Base-by-base conservation (phyloP, 169 alveolate genomes). In the Miamiensis avidus region DNA sequence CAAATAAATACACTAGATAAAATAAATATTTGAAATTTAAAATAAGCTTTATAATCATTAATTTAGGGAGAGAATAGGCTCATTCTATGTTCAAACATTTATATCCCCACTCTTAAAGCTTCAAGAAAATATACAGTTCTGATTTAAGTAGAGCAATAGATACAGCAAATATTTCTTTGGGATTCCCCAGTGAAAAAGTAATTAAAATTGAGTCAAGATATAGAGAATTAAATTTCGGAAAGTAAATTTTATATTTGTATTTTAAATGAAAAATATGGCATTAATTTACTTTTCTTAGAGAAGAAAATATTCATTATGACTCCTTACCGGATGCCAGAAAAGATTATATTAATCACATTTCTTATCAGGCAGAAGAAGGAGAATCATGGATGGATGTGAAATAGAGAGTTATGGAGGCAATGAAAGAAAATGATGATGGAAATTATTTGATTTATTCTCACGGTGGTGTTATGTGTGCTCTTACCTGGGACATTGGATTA, bases 191-290 rank as follows among this genome's bases (percentile, higher is more conserved):
- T 78, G 89, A 89, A 34, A 74, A 34, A 15, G 74, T 33, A 20
- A 79, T 88, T 31, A 74, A 74, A 34, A 29, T 74, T 33, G 85
- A 75, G 26, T 73, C 86, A 32, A 27, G 34, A 28, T 49, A 89
- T 31, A 89, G 97, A 88, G 97, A 94, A 82, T 31, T 90, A 31
- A 79, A 90, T 77, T 94, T 92, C 87, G 97, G 97, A n/a, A 83
- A 89, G 31, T 86, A 88, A 33, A 49, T 49, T 49, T 49, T 49
- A 49, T 49, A 49, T 49, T 49, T 49, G 20, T 49, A 49, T 49
- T 49, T 11, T 49, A 49, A 49, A 49, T 49, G 20, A 49, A 11
- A 11, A 49, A 11, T 11, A 11, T 49, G 20, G 20, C 20, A 49
- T 49, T 49, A 49, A 49, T 11, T 11, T 49, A 4, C 4, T 49